Evolutionary conservation across 345 rosid genomes (phyloP).

Genomic region (Linum usitatissimum): DNA sequence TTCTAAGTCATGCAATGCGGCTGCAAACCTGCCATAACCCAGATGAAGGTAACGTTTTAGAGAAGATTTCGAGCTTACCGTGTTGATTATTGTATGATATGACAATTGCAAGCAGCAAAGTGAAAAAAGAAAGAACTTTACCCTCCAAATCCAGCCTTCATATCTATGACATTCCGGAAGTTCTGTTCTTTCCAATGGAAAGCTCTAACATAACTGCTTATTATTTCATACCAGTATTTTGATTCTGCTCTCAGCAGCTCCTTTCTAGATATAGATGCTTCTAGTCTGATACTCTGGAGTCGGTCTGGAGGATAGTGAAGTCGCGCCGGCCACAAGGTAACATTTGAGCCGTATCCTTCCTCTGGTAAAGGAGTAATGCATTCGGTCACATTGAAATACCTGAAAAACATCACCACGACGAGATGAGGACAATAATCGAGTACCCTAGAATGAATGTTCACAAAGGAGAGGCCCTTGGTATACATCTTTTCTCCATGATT

Average conservation of each 20-base stretch:
- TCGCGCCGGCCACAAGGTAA: slow-evolving; percentile 52
- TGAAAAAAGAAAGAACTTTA: slow-evolving; percentile 12
- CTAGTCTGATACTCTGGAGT: slow-evolving; percentile 51
- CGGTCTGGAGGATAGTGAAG: slow-evolving; percentile 51
- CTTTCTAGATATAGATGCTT: slow-evolving; percentile 45
- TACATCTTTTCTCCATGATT: too few relatives aligned
- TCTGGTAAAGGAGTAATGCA: slow-evolving; percentile 44
- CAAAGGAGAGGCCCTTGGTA: too few relatives aligned
- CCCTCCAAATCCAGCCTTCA: slow-evolving; percentile 75
- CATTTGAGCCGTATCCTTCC: slow-evolving; percentile 45
- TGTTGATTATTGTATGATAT: too few relatives aligned
- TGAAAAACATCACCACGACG: slow-evolving; percentile 15
- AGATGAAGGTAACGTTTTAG: too few relatives aligned
- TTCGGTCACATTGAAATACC: slow-evolving; percentile 42
- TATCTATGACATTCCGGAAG: slow-evolving; percentile 49
- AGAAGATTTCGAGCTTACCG: too few relatives aligned
- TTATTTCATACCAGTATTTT: slow-evolving; percentile 44
- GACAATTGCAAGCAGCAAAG: too few relatives aligned
- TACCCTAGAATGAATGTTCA: too few relatives aligned
- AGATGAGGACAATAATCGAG: background rate
- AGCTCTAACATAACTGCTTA: slow-evolving; percentile 38
- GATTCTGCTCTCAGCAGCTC: slow-evolving; percentile 54
- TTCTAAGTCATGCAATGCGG: slow-evolving; percentile 41
- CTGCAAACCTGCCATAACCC: slow-evolving; percentile 40
- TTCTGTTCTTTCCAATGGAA: slow-evolving; percentile 46